Base-by-base conservation (phyloP, 1,139 yeast species). In the Geotrichum aggregatum region DNA sequence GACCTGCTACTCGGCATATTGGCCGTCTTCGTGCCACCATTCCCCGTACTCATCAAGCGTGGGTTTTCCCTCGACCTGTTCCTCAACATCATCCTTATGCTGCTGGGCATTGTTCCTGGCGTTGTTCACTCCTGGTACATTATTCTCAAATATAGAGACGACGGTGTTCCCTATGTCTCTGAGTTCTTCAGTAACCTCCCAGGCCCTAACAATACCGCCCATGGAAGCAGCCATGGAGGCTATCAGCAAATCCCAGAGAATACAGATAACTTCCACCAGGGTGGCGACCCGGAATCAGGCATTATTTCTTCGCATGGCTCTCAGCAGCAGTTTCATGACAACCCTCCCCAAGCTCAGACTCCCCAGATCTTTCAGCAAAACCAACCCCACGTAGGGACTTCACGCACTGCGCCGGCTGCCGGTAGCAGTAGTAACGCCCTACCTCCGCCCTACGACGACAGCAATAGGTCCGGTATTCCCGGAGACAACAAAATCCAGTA, bases 41-140 rank as follows among this genome's bases (percentile, higher is more conserved):
- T 84, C 50, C 87, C 89, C 0, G 89, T 84, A 21, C 78, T 83
- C 77, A 75, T 83, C 55, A 79, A 85, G 63, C 71, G 82, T 53
- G 89, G 89, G 1, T 52, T 82, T 33, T 76, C 86, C 2, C 70
- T 74, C 38, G 88, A 83, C 63, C 74, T 83, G 10, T 65, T 82
- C 14, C 78, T 84, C 56, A 83, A 83, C 63, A 71, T 83, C 40
- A 66, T 78, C 42, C 73, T 83, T 39, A 78, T 82, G 45, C 57
- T 80, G 22, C 67, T 83, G 33, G 89, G 88, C 1, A 83, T 79
- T 62, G 67, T 89, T 56, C 96, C 96, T 0, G 96, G 95, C 3
- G 63, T 71, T 18, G 58, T 71, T 45, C 76, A 72, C 55, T 68
- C 76, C 1, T 69, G 74, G 72, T 72, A 71, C 59, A 68, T 72